Conservation (phyloP, 177 flowering plant species). For the Vitis hybrid region DNA sequence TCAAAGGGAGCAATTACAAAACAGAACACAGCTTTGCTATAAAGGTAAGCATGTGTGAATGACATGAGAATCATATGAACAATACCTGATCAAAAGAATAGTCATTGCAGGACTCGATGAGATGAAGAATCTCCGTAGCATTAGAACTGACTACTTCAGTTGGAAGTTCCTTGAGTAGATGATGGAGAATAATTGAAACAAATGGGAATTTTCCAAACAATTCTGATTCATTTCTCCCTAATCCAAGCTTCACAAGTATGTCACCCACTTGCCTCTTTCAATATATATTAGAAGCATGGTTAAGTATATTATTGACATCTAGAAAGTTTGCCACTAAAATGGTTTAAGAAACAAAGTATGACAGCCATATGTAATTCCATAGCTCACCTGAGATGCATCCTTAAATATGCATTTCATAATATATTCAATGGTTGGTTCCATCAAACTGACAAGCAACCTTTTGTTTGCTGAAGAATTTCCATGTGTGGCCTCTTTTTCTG, state of each 20-base stretch:
- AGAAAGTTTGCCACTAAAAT: not conserved
- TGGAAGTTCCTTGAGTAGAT: constrained; percentile 80
- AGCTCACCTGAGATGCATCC: constrained; percentile 57
- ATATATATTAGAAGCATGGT: constrained; percentile 3
- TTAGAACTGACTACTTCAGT: constrained; percentile 48
- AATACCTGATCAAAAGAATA: constrained; percentile 73
- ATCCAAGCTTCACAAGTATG: constrained; percentile 55
- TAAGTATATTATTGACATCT: not conserved
- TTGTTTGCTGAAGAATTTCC: constrained; percentile 28
- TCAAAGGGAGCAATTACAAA: not conserved
- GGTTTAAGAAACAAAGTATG: not conserved
- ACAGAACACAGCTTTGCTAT: not conserved
- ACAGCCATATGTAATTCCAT: constrained; percentile 1
- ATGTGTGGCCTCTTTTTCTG: constrained; percentile 25
- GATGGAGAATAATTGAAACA: constrained; percentile 71
- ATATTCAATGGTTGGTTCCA: constrained; percentile 86
- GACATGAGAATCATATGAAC: not conserved
- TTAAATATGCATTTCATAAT: constrained; percentile 62
- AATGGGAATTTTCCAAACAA: constrained; percentile 34
- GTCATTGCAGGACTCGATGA: constrained; percentile 63
- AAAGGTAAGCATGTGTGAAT: not conserved
- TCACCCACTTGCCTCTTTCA: constrained; percentile 35
- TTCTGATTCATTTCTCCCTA: constrained; percentile 39
- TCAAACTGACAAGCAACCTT: constrained; percentile 45
- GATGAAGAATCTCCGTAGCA: constrained; percentile 55